Base-by-base conservation (phyloP, 345 rosid genomes). In the Melaleuca alternifolia region DNA sequence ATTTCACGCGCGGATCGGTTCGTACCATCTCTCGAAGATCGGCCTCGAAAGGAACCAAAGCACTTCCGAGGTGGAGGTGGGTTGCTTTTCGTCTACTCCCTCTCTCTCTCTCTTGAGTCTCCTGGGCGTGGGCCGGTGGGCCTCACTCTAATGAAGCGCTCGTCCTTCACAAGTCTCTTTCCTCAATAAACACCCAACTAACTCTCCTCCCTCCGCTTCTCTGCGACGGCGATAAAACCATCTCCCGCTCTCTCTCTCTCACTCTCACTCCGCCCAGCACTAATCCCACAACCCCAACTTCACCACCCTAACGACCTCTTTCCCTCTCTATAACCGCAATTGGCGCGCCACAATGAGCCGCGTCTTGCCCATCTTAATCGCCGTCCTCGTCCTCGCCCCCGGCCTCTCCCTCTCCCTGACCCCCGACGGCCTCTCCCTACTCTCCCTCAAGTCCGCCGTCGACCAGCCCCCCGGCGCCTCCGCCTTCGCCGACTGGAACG, bases 391-490 rank as follows among this genome's bases (percentile, higher is more conserved):
- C 59, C 41, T 86, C 26, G 87, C 87, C 14, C n/a, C 88, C 79
- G 8, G 21, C n/a, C 89, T 85, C 10, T 53, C 87, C 14, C 81
- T 89, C 48, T 90, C 97, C 62, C 95, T 97, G 61, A 90, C 98
- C 5, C 96, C 99, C 37, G 99, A 97, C 88, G 99, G 99, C 5
- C 90, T 96, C 65, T 90, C 98, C 65, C 95, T 97, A 79, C 98
- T 97, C 76, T 95, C 99, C 37, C 88, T 97, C 48, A 97, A 96
- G 87, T 96, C 99, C 30, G 98, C 99, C 90, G 91, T 95, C 62
- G 98, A 95, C 50, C 89, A 87, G 26, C 83, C 91, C 15, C 41
- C 91, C 7, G 89, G 54, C 41, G 87, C 62, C 85, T 46, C 46
- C n/a, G 91, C 88, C 54, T 95, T 98, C 89, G 88, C 99, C 87